Evolutionary conservation across 352 stramenopile genomes (phyloP), one percentile per base, ranked within the genome.

Genomic region (Phytopythium boreale): DNA sequence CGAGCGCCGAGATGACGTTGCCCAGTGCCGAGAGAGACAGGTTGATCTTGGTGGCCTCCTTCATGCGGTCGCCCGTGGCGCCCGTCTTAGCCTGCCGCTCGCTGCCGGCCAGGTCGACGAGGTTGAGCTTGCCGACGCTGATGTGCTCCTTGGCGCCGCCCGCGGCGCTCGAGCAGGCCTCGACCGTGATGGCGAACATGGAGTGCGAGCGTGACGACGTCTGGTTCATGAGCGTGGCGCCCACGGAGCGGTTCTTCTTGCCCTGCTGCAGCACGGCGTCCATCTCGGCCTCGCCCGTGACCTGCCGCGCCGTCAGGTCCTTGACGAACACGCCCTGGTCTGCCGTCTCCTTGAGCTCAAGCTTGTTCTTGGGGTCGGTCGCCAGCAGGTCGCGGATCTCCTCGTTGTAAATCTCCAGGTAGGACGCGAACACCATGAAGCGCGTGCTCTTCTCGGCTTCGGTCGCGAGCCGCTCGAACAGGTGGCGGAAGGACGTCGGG

Each of bases 101-200:
- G 26, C 77, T 93, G 61, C 96, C 96, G 9, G 96, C 96, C 31
- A 98, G 74, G 82, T 99, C 96, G 10, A 98, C 96, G n/a, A 99
- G 76, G 68, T 98, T 98, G 5, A 99, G 80, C 68, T 98, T 98
- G 44, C 94, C 95, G 17, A 98, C 92, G 34, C 88, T 87, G 66
- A 98, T 98, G 29, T 34, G 29, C 29, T 34, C 29, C 29, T 34
- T 34, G 29, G 29, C 29, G 29, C 4, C 7, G 29, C 7, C 29
- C 29, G 29, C 29, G 29, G 29, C 29, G 29, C 29, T 34, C 29
- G 29, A 34, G 29, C 29, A 34, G 29, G 29, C 92, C 75, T 99
- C 94, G 19, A 99, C 82, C 15, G 96, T 95, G 64, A 99, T 97
- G 37, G 79, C 97, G 69, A 99, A 99, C 70, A 98, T 96, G 14